Base-by-base conservation (phyloP, 169 alveolate genomes). In the Plasmodium ovale region DNA sequence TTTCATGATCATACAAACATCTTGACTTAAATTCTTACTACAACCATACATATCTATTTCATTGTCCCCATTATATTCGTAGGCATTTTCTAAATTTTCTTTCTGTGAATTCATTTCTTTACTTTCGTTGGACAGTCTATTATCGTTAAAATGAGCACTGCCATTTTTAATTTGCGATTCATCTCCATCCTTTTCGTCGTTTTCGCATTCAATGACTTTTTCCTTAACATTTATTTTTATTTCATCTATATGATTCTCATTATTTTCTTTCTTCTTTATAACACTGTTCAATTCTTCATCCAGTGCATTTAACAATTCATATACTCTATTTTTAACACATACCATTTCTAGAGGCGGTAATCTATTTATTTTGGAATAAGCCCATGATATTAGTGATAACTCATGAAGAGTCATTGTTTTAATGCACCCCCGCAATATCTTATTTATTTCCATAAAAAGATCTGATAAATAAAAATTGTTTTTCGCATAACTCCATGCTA, bases 401-500 rank as follows among this genome's bases (percentile, higher is more conserved):
- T 79, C 89, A 79, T 79, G 89, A 44, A 79, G 89, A 27, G 82
- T 79, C 89, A 79, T 79, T 79, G 89, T 64, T 65, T 64, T 79
- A 42, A 79, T 59, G 49, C 89, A 79, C 9, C 62, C 73, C n/a
- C 70, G 77, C 47, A 79, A 79, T 65, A 79, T 79, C 58, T 79
- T 79, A 79, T 79, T 79, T 47, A 79, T 79, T 65, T 79, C 89
- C 49, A 79, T 65, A 79, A 79, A 79, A 47, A 79, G 89, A 44
- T 79, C 82, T 39, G 89, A 62, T 47, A 79, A 65, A 68, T 79
- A 79, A 51, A 79, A 79, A 70, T 64, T 79, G 33, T 79, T 79
- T 79, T 79, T 79, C 33, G 89, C 89, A 54, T 79, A 79, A 65
- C 89, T 79, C 89, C 89, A 79, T 56, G 89, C 89, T 64, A 79